Conservation (phyloP, 495 filamentous ascomycete genomes). For the Parathielavia appendiculata region DNA sequence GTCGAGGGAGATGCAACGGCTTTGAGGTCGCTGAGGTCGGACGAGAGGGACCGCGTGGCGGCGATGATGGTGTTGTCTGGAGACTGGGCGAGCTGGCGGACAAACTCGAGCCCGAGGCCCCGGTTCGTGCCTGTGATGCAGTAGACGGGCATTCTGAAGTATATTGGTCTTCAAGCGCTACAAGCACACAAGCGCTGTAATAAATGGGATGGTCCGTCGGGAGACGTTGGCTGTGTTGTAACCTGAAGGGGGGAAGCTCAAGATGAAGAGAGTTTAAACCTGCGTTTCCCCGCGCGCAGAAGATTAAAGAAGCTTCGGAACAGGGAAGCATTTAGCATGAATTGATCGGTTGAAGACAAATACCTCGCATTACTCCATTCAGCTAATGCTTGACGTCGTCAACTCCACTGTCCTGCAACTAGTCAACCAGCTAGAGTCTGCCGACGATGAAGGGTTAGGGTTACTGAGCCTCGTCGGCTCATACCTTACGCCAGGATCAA, state of each 20-base stretch:
- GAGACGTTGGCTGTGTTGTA: background rate
- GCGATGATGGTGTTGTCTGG: conserved; percentile 48
- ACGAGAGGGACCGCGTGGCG: conserved; percentile 37
- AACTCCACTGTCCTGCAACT: conserved; percentile 1
- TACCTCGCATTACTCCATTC: background rate
- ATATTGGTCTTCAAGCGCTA: background rate
- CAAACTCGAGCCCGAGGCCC: conserved; percentile 52
- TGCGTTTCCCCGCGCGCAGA: background rate
- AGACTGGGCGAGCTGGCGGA: conserved; percentile 46
- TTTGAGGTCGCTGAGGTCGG: conserved; percentile 32
- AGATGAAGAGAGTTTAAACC: background rate
- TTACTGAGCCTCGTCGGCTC: background rate
- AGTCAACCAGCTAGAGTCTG: background rate
- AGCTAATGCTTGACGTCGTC: conserved; percentile 5
- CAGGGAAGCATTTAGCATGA: background rate
- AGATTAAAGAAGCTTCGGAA: conserved; percentile 1
- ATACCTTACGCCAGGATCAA: no score
- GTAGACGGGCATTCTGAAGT: conserved; percentile 45
- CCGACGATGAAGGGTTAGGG: background rate
- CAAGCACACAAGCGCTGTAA: background rate
- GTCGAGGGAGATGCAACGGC: conserved; percentile 27
- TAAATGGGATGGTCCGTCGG: background rate
- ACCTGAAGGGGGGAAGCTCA: background rate
- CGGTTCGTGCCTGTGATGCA: conserved; percentile 53
- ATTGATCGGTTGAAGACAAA: background rate